These are phyloP conservation scores for Ophioceras dolichostomum DNA, from an alignment of 2,329 filamentous ascomycete species.

Conservation along the genomic window DNA sequence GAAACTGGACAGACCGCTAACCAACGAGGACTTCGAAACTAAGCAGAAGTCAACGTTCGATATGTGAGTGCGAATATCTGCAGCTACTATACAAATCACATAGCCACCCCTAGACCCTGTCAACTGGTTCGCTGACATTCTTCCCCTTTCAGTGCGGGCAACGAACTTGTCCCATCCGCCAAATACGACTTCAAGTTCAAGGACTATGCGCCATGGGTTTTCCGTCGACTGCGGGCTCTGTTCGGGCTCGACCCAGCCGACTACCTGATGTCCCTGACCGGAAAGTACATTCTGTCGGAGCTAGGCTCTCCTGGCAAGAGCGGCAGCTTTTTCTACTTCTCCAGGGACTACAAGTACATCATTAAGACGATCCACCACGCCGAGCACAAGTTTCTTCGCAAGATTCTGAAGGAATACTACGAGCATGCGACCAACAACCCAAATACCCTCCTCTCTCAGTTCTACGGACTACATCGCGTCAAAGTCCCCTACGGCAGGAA, in stretches of 20 bases:
- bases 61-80: conserved; percentile 49
- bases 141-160: conserved; percentile 62
- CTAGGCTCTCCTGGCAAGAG: conserved; percentile 95
- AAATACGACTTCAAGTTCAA: conserved; percentile 99
- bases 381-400: conserved; percentile 79
- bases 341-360: conserved; percentile 98
- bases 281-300: conserved; percentile 97
- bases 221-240: conserved; percentile 75
- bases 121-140: conserved; percentile 27
- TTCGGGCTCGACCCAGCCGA: conserved; percentile 94
- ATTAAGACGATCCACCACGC: conserved; percentile 98
- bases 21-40: conserved; percentile 81
- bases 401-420: conserved; percentile 85
- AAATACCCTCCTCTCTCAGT: conserved; percentile 93
- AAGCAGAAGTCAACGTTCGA: conserved; percentile 99
- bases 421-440: conserved; percentile 85
- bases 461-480: conserved; percentile 92
- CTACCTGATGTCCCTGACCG: conserved; percentile 94
- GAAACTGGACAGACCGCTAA: conserved; percentile 84
- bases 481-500: conserved; percentile 98
- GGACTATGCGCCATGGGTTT: conserved; percentile 99
- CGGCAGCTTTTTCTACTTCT: conserved; percentile 99
- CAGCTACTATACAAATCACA: background rate
- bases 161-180: conserved; percentile 91
- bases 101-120: background rate